Evolutionary conservation across 495 filamentous ascomycete genomes (phyloP).

Genomic region (Penicillium fimorum): DNA sequence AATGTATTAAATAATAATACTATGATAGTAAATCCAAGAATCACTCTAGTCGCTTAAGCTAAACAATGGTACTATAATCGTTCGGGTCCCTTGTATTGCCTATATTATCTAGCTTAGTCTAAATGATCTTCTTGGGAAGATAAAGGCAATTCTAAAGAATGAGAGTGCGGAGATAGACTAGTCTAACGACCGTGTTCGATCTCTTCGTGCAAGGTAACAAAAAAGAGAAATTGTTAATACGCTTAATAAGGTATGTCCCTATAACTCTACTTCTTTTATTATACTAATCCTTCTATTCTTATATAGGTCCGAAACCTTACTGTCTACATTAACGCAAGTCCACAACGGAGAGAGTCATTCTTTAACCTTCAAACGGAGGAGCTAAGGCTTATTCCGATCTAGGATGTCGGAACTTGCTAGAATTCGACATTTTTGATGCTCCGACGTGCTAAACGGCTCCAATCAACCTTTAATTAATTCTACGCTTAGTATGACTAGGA

Average conservation of each 20-base stretch:
- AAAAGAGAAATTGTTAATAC: not conserved
- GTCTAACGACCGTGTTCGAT: not conserved
- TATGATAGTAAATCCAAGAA: constrained; percentile 5
- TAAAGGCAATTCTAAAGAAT: constrained; percentile 3
- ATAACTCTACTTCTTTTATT: not conserved
- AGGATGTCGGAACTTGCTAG: no score
- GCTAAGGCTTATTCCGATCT: no score
- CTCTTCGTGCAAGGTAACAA: not conserved
- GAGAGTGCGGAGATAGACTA: not conserved
- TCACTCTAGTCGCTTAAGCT: constrained; percentile 1
- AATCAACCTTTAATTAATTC: no score
- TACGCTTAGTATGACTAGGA: no score
- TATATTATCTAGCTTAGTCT: constrained; percentile 5
- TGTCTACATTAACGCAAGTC: not conserved
- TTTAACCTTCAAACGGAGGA: not conserved
- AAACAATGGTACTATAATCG: constrained; percentile 5
- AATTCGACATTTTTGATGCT: no score
- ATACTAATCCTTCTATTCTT: not conserved
- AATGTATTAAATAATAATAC: constrained; percentile 1
- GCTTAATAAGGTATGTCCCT: not conserved
- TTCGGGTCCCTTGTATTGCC: constrained; percentile 1
- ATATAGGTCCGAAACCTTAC: not conserved
- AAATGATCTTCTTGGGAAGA: constrained; percentile 6
- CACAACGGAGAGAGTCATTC: not conserved
- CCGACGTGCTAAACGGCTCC: no score